Percentiles rank a stretch among this genome's conserved stretches.
phyloP scores from a whole-genome alignment of 2,329 filamentous ascomycete genomes.

The Cladobotryum protrusum region DNA sequence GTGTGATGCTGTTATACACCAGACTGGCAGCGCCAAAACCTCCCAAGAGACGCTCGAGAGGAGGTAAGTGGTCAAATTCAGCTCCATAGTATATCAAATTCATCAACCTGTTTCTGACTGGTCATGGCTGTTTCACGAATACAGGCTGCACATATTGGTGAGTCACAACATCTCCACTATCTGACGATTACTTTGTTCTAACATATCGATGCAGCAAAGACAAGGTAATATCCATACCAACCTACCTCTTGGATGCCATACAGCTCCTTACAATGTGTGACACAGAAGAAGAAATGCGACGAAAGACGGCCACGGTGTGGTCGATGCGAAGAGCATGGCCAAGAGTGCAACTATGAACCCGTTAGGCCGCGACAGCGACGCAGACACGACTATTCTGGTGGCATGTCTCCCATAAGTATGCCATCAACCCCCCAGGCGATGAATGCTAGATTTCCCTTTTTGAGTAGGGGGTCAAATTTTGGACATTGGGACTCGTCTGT shows the following conservation, averaged over 20 bases:
- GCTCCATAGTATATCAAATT: too few relatives aligned
- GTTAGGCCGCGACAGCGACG: slow-evolving; percentile 36
- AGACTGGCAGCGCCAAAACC: slow-evolving; percentile 50
- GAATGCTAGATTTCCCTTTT: neutral
- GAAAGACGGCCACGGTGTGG: slow-evolving; percentile 45
- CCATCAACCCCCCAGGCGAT: too few relatives aligned
- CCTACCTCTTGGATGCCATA: slow-evolving; percentile 8
- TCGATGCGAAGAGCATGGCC: slow-evolving; percentile 43
- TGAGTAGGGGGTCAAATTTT: too few relatives aligned
- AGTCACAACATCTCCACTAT: slow-evolving; percentile 17
- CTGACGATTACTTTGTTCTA: neutral
- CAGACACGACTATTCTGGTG: slow-evolving; percentile 22
- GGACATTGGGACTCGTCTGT: too few relatives aligned
- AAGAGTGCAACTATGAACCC: slow-evolving; percentile 46
- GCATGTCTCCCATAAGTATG: neutral
- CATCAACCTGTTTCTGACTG: neutral
- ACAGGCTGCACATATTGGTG: slow-evolving; percentile 49
- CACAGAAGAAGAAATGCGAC: slow-evolving; percentile 54
- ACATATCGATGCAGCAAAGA: slow-evolving; percentile 40
- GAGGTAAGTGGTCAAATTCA: slow-evolving; percentile 39
- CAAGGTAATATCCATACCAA: slow-evolving; percentile 35
- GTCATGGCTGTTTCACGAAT: slow-evolving; percentile 2
- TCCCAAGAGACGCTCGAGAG: slow-evolving; percentile 54
- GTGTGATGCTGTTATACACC: slow-evolving; percentile 52
- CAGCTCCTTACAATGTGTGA: slow-evolving; percentile 3